Evolutionary conservation across 306 rosid genomes (phyloP), one percentile per base, ranked within the genome.

Genomic region (Begonia loranthoides): DNA sequence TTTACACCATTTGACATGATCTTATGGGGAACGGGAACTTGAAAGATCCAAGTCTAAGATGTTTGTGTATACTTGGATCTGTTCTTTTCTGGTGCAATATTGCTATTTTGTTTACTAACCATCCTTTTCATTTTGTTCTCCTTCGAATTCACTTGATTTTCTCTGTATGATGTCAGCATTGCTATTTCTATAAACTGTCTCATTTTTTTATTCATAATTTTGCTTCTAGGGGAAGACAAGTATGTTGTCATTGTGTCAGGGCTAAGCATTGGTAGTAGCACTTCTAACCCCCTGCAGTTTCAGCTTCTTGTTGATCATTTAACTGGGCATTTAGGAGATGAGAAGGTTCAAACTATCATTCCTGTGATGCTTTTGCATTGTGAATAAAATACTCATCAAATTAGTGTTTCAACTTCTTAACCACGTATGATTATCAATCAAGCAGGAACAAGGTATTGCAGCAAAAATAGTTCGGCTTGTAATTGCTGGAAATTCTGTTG

Each of bases 311-410:
- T 90, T 63, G 97, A 90, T 67, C 94, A 90, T 70, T 80, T 90
- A 55, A 90, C 97, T 10, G 97, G 97, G 39, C 94, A 90, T 70
- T 75, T 90, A 74, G 97, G 95, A 66, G 97, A 90, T 68, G 87
- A 78, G 72, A 76, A 78, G 92, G 95, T 89, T 68, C 21, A 14
- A 38, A 51, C 43, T 56, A 14, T 68, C 53, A 59, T 61, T 59
- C 9, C 6, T 28, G 36, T 28, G 36, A 28, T 28, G 36, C 36
- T 28, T 28, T 28, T 28, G 8, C 36, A 28, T 28, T 28, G 36
- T 5, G 36, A 28, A 28, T 28, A 28, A 28, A 28, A 28, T 2
- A 2, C 36, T 28, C 22, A 7, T 28, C 3, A 28, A 28, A 28
- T 28, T 28, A 28, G 36, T 28, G 1, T 28, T 28, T 28, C 36